Evolutionary conservation across 805 yeast genomes (phyloP), one percentile per base, ranked within the genome.

Genomic region (Pichia occidentalis): DNA sequence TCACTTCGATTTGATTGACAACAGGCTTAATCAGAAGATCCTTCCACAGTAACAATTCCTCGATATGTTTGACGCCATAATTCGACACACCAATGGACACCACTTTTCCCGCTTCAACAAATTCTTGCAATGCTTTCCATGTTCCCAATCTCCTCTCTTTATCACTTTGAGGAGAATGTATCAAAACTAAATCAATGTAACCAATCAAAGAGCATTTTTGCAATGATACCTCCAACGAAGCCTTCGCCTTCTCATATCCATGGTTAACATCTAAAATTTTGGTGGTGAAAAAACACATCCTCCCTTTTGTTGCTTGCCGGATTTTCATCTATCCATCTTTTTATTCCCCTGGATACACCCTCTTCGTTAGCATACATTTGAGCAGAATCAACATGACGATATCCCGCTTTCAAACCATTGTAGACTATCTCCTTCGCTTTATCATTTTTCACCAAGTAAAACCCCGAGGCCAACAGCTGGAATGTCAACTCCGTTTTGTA

Each of bases 1-100:
- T 83, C 36, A 84, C 68, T 57, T 84, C 95, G 51, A 85, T 73
- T 56, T 85, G 95, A 57, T 85, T 80, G 29, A 83, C 79, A 0
- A 78, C 84, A 0, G 95, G 87, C 43, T 67, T 66, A 45, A 70
- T 52, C 43, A 58, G 68, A 44, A 74, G 52, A 1, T 65, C 73
- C 4, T 68, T 68, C 80, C 83, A 75, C 4, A 54, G 49, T 29
- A 80, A 61, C 29, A 83, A 58, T 53, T 80, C 80, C 40, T 76
- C 70, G 20, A 83, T 56, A 52, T 77, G 85, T 5, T 9, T 17
- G 18, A 62, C 53, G n/a, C 82, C 82, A 51, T 67, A 78, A 56
- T 78, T 79, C 24, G 83, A 75, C 7, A 80, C 83, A 17, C 85
- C 85, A 39, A 80, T 71, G 33, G 62, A 62, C 45, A 63, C 67